These are phyloP conservation scores for Trichoderma hamatum DNA, from an alignment of 2,329 filamentous ascomycete species.

Conservation along the genomic window DNA sequence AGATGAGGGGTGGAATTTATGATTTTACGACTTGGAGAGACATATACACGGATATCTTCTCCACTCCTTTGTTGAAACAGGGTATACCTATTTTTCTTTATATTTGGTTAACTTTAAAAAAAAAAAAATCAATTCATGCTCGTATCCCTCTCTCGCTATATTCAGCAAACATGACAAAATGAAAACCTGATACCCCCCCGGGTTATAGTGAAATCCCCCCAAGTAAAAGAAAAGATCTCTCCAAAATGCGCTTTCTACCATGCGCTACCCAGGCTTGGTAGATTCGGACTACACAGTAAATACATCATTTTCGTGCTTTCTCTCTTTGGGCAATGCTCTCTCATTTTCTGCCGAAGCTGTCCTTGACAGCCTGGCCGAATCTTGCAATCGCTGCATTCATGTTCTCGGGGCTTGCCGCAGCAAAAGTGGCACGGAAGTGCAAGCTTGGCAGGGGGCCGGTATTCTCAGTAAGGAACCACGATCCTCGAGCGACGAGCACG, in stretches of 20 bases:
- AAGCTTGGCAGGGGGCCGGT: constrained; percentile 63
- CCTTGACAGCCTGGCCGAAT: constrained; percentile 74
- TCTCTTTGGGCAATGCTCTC: background rate
- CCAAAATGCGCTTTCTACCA: background rate
- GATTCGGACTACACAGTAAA: background rate
- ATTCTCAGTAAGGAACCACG: constrained; percentile 85
- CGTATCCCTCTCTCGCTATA: background rate
- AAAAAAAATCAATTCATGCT: background rate
- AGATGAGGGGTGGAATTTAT: background rate
- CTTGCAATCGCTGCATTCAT: constrained; percentile 74
- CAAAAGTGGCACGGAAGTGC: constrained; percentile 90
- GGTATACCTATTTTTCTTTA: background rate
- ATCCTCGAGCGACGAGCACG: constrained; percentile 80
- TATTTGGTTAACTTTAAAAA: background rate
- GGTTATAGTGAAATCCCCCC: background rate
- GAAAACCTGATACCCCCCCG: background rate
- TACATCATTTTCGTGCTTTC: background rate
- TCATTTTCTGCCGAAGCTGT: constrained; percentile 50
- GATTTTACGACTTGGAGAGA: background rate
- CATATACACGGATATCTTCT: background rate
- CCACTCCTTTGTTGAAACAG: background rate
- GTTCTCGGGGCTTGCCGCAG: constrained; percentile 71
- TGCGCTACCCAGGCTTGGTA: background rate
- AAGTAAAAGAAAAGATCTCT: background rate
- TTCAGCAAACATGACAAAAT: background rate